Evolutionary conservation across 1,139 yeast species (phyloP), one percentile per base, ranked within the genome.

Genomic region (Sugiyamaella castrensis): DNA sequence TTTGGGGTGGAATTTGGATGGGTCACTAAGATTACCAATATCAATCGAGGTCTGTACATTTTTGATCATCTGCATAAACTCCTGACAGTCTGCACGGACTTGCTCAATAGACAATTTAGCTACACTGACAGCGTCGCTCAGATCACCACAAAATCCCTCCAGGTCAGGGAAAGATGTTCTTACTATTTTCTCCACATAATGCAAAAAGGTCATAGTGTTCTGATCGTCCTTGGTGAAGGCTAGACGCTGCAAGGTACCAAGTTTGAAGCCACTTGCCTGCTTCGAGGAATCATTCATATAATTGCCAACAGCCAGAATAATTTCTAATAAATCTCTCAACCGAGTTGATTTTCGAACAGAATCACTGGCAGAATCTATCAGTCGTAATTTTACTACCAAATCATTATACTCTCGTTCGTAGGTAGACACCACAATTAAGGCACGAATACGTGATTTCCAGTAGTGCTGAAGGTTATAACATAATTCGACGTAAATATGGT

Each of bases 401-500:
- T 87, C 95, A 51, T 74, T 70, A 63, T 85, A 87, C 57, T 89
- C 97, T 52, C 80, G 77, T 54, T 82, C 82, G 66, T 81, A 87
- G 0, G 88, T 82, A 49, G 80, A 80, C 4, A 80, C 70, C 32
- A 87, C 72, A 40, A 86, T 66, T 36, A 92, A 71, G 1, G 95
- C 89, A 42, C 88, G 72, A n/a, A 95, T 82, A 56, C 98, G 74
- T 1, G 89, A 79, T 53, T 79, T 77, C 98, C 98, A 92, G 64
- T 92, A 92, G 51, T 77, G 77, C 53, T 86, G 78, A 61, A 92
- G 69, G 60, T 89, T 87, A 66, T 79, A 86, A 59, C 89, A 85
- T 27, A 91, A 72, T 57, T 84, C 91, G 46, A 92, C 71, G 62
- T 79, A 92, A 1, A 92, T 74, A 52, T 87, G 76, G 65, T 92